Percentiles rank a stretch among this genome's conserved stretches.
These are phyloP conservation scores for Infundibulicybe gibba DNA, from an alignment of 768 basidiomycete species.

Conservation along the genomic window DNA sequence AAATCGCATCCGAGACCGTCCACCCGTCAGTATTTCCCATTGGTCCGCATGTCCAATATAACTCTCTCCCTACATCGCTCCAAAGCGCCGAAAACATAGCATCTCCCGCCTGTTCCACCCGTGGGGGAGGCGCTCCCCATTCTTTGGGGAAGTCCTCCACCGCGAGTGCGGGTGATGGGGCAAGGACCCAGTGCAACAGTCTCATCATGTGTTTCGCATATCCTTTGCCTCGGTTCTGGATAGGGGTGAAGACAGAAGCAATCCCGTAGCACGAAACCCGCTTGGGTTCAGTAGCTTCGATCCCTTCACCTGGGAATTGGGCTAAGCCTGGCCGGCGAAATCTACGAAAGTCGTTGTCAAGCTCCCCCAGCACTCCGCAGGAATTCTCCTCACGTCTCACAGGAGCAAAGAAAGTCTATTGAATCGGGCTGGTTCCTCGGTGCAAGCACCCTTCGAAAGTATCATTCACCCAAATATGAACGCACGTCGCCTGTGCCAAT, in stretches of 20 bases:
- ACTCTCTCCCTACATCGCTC: slow-evolving; percentile 46
- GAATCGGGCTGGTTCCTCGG: slow-evolving; percentile 45
- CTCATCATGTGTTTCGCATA: slow-evolving; percentile 65
- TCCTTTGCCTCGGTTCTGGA: slow-evolving; percentile 46
- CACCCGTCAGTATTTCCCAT: slow-evolving; percentile 34
- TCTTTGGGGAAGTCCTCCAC: slow-evolving; percentile 20
- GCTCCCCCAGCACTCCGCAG: no score
- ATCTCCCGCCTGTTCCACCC: slow-evolving; percentile 28
- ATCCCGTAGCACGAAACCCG: slow-evolving; percentile 44
- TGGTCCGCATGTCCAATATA: slow-evolving; percentile 42
- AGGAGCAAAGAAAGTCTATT: slow-evolving; percentile 55
- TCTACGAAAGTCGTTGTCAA: slow-evolving; percentile 7
- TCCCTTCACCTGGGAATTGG: slow-evolving; percentile 11
- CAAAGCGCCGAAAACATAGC: slow-evolving; percentile 47
- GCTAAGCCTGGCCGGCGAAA: slow-evolving; percentile 27
- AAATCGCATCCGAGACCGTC: slow-evolving; percentile 29
- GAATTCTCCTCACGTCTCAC: slow-evolving; percentile 48
- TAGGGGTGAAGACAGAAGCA: slow-evolving; percentile 55
- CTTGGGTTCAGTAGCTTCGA: neutral
- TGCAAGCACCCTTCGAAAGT: slow-evolving; percentile 58
- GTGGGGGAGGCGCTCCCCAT: slow-evolving; percentile 43
- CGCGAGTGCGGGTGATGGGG: slow-evolving; percentile 21
- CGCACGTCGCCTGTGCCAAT: neutral
- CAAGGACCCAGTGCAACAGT: slow-evolving; percentile 55
- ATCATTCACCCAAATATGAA: neutral